A percentile compares a stretch with the other conserved stretches of the same genome.
These are phyloP conservation scores for Rubroboletus satanas DNA, from an alignment of 768 basidiomycete genomes.

Conservation along the genomic window DNA sequence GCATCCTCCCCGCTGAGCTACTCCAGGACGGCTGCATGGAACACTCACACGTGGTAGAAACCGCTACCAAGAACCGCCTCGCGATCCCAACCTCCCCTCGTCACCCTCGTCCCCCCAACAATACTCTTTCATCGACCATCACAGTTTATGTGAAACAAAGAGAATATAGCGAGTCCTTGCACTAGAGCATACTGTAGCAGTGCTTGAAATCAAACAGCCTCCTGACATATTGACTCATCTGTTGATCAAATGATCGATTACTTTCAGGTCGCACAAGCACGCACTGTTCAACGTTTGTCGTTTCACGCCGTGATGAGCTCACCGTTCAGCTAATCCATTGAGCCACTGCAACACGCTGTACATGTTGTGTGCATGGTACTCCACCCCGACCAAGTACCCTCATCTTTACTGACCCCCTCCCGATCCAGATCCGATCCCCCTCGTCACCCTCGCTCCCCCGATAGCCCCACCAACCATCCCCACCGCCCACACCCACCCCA, in stretches of 20 bases:
- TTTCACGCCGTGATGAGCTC: not conserved
- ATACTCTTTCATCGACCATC: not conserved
- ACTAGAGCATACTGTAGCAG: no score
- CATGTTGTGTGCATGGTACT: not conserved
- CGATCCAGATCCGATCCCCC: no score
- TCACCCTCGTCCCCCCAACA: not conserved
- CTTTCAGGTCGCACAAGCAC: no score
- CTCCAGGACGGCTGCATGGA: not conserved
- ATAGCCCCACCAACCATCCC: conserved; percentile 11
- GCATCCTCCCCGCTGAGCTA: not conserved
- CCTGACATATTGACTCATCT: no score
- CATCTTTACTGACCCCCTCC: no score
- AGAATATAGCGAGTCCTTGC: no score
- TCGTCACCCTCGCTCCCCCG: no score
- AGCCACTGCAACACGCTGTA: not conserved
- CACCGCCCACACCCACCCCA: conserved; percentile 15
- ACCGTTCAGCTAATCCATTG: no score
- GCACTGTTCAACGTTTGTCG: no score
- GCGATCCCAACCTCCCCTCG: not conserved
- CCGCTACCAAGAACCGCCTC: not conserved
- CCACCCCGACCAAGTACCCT: not conserved
- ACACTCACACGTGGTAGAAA: not conserved
- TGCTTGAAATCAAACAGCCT: no score
- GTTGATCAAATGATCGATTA: no score
- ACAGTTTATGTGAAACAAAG: no score